phyloP scores from a whole-genome alignment of 2,329 filamentous ascomycete species.

The Didymella exigua region DNA sequence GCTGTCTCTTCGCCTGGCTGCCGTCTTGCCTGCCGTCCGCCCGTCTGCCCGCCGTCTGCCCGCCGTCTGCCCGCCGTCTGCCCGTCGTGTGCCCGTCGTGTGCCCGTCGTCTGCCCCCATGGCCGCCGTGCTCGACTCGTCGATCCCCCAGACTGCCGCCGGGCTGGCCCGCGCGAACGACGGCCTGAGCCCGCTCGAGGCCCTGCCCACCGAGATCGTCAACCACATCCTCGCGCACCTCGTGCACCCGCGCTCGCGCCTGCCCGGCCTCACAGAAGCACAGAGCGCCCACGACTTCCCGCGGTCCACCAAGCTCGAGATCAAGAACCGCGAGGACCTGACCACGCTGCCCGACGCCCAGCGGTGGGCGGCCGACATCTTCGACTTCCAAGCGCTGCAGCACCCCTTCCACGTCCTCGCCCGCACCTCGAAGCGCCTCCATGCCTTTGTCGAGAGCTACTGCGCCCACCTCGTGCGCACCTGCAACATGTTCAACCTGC shows the following conservation, averaged over 20 bases:
- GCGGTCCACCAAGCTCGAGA: slow-evolving; percentile 17
- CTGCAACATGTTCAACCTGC: slow-evolving; percentile 41
- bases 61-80: neutral
- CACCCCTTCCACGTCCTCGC: slow-evolving; percentile 40
- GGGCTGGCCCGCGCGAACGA: slow-evolving; percentile 3
- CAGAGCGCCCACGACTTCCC: slow-evolving; percentile 33
- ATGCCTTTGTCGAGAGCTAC: slow-evolving; percentile 33
- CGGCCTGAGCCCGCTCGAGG: slow-evolving; percentile 25
- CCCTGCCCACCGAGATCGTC: slow-evolving; percentile 36
- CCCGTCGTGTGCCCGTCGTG: neutral
- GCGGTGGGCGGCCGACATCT: slow-evolving; percentile 38
- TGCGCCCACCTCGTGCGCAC: slow-evolving; percentile 33
- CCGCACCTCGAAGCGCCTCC: slow-evolving; percentile 30
- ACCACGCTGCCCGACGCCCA: slow-evolving; percentile 29
- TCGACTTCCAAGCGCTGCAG: slow-evolving; percentile 26
- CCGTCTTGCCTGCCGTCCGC: neutral
- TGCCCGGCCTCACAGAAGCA: slow-evolving; percentile 38
- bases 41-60: neutral
- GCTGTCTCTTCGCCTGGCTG: neutral
- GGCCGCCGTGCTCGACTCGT: neutral
- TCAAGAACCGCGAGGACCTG: slow-evolving; percentile 31
- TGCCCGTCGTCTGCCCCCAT: neutral
- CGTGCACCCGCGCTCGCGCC: slow-evolving; percentile 34
- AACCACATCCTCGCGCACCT: slow-evolving; percentile 39
- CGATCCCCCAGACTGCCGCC: neutral